Percentiles rank a stretch among this genome's conserved stretches.
phyloP scores from a whole-genome alignment of 495 filamentous ascomycete genomes.

The Delitschia confertaspora region DNA sequence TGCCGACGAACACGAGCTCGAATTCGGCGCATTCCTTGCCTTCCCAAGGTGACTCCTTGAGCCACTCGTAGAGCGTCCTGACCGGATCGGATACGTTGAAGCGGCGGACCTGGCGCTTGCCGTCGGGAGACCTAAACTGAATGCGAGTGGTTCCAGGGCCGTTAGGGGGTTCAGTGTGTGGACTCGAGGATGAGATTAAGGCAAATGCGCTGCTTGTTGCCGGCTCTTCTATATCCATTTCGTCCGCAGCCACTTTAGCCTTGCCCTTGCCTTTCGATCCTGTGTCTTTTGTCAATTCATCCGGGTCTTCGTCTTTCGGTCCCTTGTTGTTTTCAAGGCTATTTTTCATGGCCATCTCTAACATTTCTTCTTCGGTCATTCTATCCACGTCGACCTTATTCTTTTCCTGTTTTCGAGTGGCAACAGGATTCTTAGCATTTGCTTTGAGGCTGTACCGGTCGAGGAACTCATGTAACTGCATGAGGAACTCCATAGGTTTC shows the following conservation, averaged over 20 bases:
- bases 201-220: slow-evolving; percentile 45
- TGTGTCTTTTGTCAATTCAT: slow-evolving; percentile 65
- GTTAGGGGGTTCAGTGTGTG: slow-evolving; percentile 55
- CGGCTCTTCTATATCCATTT: slow-evolving; percentile 22
- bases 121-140: slow-evolving; percentile 76
- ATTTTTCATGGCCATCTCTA: slow-evolving; percentile 84
- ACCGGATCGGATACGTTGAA: slow-evolving; percentile 78
- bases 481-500: slow-evolving; percentile 69
- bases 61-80: slow-evolving; percentile 83
- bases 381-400: slow-evolving; percentile 65
- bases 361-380: slow-evolving; percentile 95
- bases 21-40: slow-evolving; percentile 73
- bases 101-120: slow-evolving; percentile 63
- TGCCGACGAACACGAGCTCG: slow-evolving; percentile 73
- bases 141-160: slow-evolving; percentile 73
- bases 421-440: slow-evolving; percentile 85
- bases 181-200: slow-evolving; percentile 57
- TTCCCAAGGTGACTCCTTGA: slow-evolving; percentile 72
- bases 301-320: slow-evolving; percentile 58
- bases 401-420: slow-evolving; percentile 64
- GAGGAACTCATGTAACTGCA: slow-evolving; percentile 87
- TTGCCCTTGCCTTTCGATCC: slow-evolving; percentile 57
- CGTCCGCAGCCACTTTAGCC: slow-evolving; percentile 33
- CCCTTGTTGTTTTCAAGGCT: slow-evolving; percentile 50
- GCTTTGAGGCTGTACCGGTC: slow-evolving; percentile 85